phyloP scores from a whole-genome alignment of 2,329 filamentous ascomycete species.

The Fusarium sp. region DNA sequence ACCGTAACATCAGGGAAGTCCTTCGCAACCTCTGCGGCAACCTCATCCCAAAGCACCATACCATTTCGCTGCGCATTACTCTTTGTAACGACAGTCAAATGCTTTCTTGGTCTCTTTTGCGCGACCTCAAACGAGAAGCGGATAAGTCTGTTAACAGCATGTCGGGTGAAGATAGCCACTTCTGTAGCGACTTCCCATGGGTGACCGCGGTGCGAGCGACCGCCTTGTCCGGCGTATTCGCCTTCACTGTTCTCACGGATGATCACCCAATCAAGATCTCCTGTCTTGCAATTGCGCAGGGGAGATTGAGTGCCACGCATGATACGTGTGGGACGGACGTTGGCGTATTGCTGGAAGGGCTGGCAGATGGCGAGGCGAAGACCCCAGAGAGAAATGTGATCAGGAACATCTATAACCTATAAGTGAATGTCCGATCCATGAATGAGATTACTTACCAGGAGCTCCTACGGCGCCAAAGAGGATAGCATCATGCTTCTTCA shows the following conservation, averaged over 20 bases:
- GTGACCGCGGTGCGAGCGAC: constrained; percentile 67
- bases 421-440: not conserved
- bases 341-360: constrained; percentile 73
- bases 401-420: constrained; percentile 62
- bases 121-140: constrained; percentile 73
- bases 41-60: constrained; percentile 76
- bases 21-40: constrained; percentile 63
- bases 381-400: constrained; percentile 74
- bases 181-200: constrained; percentile 72
- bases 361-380: constrained; percentile 73
- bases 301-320: constrained; percentile 69
- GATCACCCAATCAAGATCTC: constrained; percentile 73
- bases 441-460: constrained; percentile 51
- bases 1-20: constrained; percentile 70
- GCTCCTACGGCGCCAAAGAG: constrained; percentile 74
- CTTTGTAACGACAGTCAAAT: constrained; percentile 72
- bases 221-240: constrained; percentile 74
- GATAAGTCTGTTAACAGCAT: constrained; percentile 68
- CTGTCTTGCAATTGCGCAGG: constrained; percentile 60
- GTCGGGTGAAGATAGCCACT: constrained; percentile 70
- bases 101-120: constrained; percentile 65
- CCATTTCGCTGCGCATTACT: constrained; percentile 74
- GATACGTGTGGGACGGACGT: constrained; percentile 72
- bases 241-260: constrained; percentile 75
- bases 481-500: constrained; percentile 65